phyloP scores from a whole-genome alignment of 805 yeast genomes.

The Spathaspora passalidarum region DNA sequence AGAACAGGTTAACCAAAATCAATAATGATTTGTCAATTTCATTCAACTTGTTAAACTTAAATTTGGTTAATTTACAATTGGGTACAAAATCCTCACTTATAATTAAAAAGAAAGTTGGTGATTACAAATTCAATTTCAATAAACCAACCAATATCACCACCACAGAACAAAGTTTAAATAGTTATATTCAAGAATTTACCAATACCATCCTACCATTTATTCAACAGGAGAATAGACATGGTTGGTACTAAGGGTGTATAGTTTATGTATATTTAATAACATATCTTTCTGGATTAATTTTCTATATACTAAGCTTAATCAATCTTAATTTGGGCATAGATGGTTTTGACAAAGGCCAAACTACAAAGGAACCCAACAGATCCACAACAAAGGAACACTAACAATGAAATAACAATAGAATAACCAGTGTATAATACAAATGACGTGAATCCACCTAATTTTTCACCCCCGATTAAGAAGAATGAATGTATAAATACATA shows the following conservation, averaged over 20 bases:
- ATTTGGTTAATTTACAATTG: conserved; percentile 19
- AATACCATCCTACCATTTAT: conserved; percentile 23
- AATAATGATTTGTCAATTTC: conserved; percentile 35
- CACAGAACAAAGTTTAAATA: conserved; percentile 6
- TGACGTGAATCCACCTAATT: conserved; percentile 70
- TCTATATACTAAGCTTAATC: too few species aligned
- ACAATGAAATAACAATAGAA: conserved; percentile 63
- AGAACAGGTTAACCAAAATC: conserved; percentile 29
- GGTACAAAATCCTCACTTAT: conserved; percentile 21
- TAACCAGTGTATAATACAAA: conserved; percentile 81
- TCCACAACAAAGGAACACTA: conserved; percentile 82
- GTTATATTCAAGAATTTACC: conserved; percentile 20
- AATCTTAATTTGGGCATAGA: conserved; percentile 82
- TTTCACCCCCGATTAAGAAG: conserved; percentile 61
- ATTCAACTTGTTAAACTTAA: conserved; percentile 28
- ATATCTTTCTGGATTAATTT: conserved; percentile 7
- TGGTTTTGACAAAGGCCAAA: conserved; percentile 69
- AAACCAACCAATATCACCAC: not conserved
- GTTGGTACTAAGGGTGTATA: conserved; percentile 24
- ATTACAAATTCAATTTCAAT: conserved; percentile 26
- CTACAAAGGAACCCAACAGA: conserved; percentile 79
- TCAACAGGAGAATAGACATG: conserved; percentile 30
- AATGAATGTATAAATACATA: conserved; percentile 85
- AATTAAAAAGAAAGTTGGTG: conserved; percentile 23
- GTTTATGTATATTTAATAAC: not conserved